Percentiles rank a stretch among this genome's conserved stretches.
Conservation (phyloP, 495 filamentous ascomycete genomes). For the Penicillium cataractarum region DNA sequence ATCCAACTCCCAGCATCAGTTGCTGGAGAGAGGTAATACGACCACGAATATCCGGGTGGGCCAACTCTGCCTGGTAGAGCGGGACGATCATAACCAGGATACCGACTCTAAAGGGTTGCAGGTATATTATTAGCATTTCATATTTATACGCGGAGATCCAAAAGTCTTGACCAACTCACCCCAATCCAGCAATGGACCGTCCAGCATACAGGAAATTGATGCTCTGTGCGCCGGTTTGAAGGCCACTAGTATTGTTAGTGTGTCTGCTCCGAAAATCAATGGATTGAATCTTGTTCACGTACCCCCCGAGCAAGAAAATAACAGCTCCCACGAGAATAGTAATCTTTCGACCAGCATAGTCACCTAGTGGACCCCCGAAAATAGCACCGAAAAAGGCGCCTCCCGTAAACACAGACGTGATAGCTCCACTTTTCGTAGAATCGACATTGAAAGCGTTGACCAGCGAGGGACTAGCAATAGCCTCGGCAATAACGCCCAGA, state of each 20-base stretch:
- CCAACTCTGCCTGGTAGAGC: constrained; percentile 29
- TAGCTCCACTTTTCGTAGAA: constrained; percentile 53
- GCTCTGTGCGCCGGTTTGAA: constrained; percentile 13
- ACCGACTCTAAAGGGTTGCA: constrained; percentile 42
- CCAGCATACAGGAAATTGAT: constrained; percentile 22
- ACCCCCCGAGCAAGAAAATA: constrained; percentile 31
- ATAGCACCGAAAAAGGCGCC: constrained; percentile 31
- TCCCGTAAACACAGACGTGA: constrained; percentile 61
- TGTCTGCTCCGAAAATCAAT: too few relatives aligned
- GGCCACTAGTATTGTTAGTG: constrained; percentile 7
- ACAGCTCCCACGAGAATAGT: constrained; percentile 31
- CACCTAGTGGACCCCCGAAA: constrained; percentile 14
- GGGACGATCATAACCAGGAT: constrained; percentile 51
- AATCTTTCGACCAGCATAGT: constrained; percentile 24
- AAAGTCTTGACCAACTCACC: neutral
- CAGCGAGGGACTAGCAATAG: constrained; percentile 24
- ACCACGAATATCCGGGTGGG: constrained; percentile 28
- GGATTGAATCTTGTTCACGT: neutral
- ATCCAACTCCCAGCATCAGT: constrained; percentile 27
- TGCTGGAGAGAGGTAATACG: constrained; percentile 26
- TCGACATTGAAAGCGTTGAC: constrained; percentile 36
- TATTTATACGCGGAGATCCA: too few relatives aligned
- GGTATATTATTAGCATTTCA: too few relatives aligned
- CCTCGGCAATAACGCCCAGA: constrained; percentile 56
- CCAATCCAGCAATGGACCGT: constrained; percentile 26